A percentile compares a stretch with the other conserved stretches of the same genome.
Conservation (phyloP, 495 filamentous ascomycete species). For the Podospora appendiculata region DNA sequence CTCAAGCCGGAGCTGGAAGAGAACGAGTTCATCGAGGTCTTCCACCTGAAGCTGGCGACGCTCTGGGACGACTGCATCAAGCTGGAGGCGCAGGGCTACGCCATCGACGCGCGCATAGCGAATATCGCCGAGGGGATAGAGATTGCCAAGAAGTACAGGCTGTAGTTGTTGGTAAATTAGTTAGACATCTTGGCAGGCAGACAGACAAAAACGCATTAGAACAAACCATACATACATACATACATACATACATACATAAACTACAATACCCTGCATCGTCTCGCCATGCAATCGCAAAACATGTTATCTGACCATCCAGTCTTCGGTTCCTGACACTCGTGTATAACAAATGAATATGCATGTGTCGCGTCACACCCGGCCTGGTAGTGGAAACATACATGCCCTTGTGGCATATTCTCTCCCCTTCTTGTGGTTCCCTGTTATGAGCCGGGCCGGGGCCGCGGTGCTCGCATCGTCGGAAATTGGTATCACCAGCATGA, state of each 20-base stretch:
- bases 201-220: not conserved
- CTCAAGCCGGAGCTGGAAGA: constrained; percentile 73
- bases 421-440: constrained; percentile 11
- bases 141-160: constrained; percentile 51
- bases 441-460: constrained; percentile 15
- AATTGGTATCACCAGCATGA: constrained; percentile 71
- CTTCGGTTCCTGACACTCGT: constrained; percentile 61
- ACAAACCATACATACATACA: too few species aligned
- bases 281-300: constrained; percentile 72
- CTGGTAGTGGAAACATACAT: constrained; percentile 70
- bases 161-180: constrained; percentile 12
- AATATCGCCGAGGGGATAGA: constrained; percentile 83
- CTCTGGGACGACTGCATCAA: constrained; percentile 61
- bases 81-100: constrained; percentile 67
- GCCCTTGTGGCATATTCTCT: constrained; percentile 53
- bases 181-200: not conserved
- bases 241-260: too few species aligned
- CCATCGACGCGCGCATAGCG: constrained; percentile 78
- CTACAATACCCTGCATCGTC: constrained; percentile 47
- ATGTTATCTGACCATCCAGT: constrained; percentile 73
- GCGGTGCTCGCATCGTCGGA: constrained; percentile 52
- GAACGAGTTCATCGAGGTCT: constrained; percentile 85
- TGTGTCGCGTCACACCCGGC: constrained; percentile 66
- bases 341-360: constrained; percentile 70
- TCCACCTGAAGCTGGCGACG: constrained; percentile 56